Percentiles rank a stretch among this genome's conserved stretches.
Conservation (phyloP, 805 yeast species). For the Candida schatavii region DNA sequence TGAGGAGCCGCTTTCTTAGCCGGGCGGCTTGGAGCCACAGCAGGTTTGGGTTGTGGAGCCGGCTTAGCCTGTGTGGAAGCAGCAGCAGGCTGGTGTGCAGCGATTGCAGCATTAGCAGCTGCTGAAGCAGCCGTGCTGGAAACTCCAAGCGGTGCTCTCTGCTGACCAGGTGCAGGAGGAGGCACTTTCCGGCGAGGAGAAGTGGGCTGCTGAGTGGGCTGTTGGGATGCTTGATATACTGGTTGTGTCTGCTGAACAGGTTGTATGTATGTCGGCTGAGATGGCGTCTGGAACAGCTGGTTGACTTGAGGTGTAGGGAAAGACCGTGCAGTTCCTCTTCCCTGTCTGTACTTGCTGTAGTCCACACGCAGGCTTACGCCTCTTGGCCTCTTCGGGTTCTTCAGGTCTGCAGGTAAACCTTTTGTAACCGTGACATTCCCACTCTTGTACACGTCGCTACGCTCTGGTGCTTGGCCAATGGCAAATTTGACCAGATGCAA, state of each 20-base stretch:
- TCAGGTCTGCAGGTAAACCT: conserved; percentile 73
- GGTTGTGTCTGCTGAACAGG: conserved; percentile 16
- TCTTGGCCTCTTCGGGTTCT: conserved; percentile 74
- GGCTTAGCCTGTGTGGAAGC: conserved; percentile 7
- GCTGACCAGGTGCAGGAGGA: conserved; percentile 17
- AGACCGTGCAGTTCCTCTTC: conserved; percentile 7
- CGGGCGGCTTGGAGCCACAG: conserved; percentile 21
- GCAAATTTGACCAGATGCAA: conserved; percentile 73
- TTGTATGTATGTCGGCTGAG: conserved; percentile 17
- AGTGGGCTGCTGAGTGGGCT: conserved; percentile 8
- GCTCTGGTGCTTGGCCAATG: conserved; percentile 52
- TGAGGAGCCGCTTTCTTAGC: conserved; percentile 49
- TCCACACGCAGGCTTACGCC: conserved; percentile 41
- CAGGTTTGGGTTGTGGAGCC: conserved; percentile 14
- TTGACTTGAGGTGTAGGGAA: conserved; percentile 9
- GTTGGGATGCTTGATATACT: conserved; percentile 11
- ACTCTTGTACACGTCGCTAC: conserved; percentile 81
- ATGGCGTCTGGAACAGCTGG: conserved; percentile 21
- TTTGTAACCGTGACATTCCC: conserved; percentile 77
- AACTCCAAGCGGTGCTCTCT: conserved; percentile 14
- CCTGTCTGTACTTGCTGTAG: conserved; percentile 39
- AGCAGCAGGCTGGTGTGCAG: conserved; percentile 12
- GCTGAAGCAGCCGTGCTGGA: conserved; percentile 3
- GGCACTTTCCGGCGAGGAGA: conserved; percentile 12
- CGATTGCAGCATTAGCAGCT: conserved; percentile 10